A percentile compares a stretch with the other conserved stretches of the same genome.
phyloP scores from a whole-genome alignment of 371 early-diverging fungal genomes.

The Rhizopus arrhizus region DNA sequence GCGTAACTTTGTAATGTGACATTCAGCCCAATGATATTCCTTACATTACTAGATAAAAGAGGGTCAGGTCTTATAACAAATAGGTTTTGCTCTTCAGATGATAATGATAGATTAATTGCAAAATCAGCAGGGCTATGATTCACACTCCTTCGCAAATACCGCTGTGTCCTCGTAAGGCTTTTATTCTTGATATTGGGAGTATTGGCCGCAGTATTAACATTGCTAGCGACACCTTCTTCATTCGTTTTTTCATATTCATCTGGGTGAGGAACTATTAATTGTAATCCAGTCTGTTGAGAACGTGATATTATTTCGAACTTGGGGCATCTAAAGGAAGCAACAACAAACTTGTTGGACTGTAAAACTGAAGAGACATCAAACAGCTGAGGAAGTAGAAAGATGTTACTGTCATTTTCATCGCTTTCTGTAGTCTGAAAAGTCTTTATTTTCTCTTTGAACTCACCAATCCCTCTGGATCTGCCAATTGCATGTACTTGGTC shows the following conservation, averaged over 20 bases:
- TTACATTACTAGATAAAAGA: constrained; percentile 31
- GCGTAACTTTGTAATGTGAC: constrained; percentile 32
- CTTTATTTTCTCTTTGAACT: constrained; percentile 30
- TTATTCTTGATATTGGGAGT: constrained; percentile 14
- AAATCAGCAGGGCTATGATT: not conserved
- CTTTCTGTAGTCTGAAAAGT: not conserved
- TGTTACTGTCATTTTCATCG: constrained; percentile 12
- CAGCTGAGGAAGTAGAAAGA: constrained; percentile 46
- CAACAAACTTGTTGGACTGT: constrained; percentile 44
- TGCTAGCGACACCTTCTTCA: not conserved
- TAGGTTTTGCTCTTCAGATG: constrained; percentile 10
- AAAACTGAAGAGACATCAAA: constrained; percentile 56
- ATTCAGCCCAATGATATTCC: constrained; percentile 26
- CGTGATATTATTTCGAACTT: constrained; percentile 17
- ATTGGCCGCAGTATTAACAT: constrained; percentile 5
- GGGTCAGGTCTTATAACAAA: constrained; percentile 33
- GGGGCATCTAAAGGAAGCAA: constrained; percentile 52
- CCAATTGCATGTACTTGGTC: constrained; percentile 75
- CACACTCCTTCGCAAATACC: constrained; percentile 18
- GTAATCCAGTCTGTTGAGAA: constrained; percentile 9
- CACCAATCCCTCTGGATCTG: constrained; percentile 38
- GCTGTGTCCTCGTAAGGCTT: constrained; percentile 12
- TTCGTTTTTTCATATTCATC: constrained; percentile 4
- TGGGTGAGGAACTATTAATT: not conserved
- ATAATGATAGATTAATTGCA: not conserved